Base-by-base conservation (phyloP, 2,329 filamentous ascomycete genomes). In the Stagonosporopsis rhizophila region DNA sequence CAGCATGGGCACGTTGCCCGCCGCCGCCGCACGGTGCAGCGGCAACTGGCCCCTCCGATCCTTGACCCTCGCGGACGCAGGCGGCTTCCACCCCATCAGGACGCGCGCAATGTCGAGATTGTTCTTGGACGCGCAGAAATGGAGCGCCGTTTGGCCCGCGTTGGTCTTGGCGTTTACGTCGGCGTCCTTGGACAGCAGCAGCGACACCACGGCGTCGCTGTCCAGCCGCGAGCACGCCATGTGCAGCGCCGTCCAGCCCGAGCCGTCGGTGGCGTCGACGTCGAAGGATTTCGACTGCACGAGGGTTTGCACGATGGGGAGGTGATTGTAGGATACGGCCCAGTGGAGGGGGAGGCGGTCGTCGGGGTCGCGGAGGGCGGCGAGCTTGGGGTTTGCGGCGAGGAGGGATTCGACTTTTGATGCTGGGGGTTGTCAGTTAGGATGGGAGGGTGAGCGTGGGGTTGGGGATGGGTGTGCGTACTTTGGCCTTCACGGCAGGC, bases 321-420 rank as follows among this genome's bases (percentile, higher is more conserved):
- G 78, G 64, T 87, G 88, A 73, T 95, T 96, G 75, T 90, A 89
- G 20, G 93, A 95, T 2, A 87, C 86, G 0, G 95, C 94, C 95
- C 95, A 99, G 81, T 99, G 95, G 54, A 98, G 87, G 2, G 95
- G 89, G 34, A 96, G 85, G 40, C 95, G 90, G 15, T 92, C 91
- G 75, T 99, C 95, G 44, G 91, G 89, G 70, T 99, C 95, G 69
- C 80, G 81, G 68, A 87, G 86, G 55, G 80, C 82, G 23, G 91
- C 88, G 35, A 96, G 85, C 69, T 90, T 93, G 2, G 90, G 88
- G 70, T 96, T 92, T 64, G 88, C 88, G 71, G 86, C 86, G 39
- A 94, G 80, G 17, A 94, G 82, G 8, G 89, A 90, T 77, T 96
- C 91, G 32, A 90, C 90, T 23, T 86, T 78, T 53, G 83, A 78